Conservation (phyloP, 2,329 filamentous ascomycete species). For the Cephalotrichum gorgonifer region DNA sequence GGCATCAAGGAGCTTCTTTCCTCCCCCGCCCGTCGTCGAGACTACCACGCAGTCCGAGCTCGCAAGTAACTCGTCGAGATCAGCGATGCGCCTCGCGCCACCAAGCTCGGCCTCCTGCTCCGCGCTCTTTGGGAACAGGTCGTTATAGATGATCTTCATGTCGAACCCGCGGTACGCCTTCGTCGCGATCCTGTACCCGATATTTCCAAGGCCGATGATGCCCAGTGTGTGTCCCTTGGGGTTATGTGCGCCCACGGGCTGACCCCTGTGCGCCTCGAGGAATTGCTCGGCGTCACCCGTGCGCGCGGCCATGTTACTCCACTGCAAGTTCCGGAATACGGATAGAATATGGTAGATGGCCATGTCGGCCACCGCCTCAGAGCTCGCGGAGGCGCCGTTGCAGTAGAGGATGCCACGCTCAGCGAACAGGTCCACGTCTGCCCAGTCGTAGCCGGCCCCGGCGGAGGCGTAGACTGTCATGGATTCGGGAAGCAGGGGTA, state of each 20-base stretch:
- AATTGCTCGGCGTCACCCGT: conserved; percentile 31
- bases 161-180: conserved; percentile 43
- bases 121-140: conserved; percentile 27
- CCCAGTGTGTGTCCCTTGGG: conserved; percentile 43
- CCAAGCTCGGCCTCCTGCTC: conserved; percentile 32
- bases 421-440: conserved; percentile 32
- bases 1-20: conserved; percentile 27
- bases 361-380: conserved; percentile 51
- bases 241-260: conserved; percentile 43
- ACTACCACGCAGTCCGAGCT: conserved; percentile 38
- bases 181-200: conserved; percentile 39
- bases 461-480: conserved; percentile 49
- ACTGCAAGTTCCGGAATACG: conserved; percentile 46
- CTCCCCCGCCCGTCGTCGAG: conserved; percentile 35
- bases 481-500: conserved; percentile 39
- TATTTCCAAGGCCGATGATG: conserved; percentile 49
- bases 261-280: conserved; percentile 41
- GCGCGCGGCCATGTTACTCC: conserved; percentile 41
- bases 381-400: conserved; percentile 49
- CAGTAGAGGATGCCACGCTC: conserved; percentile 43
- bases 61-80: conserved; percentile 33
- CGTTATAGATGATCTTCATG: conserved; percentile 47
- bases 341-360: conserved; percentile 49
- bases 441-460: conserved; percentile 55
- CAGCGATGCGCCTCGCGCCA: conserved; percentile 29